These are phyloP conservation scores for Alopecurus myosuroides DNA, from an alignment of 176 grass and related monocot species.

Conservation along the genomic window DNA sequence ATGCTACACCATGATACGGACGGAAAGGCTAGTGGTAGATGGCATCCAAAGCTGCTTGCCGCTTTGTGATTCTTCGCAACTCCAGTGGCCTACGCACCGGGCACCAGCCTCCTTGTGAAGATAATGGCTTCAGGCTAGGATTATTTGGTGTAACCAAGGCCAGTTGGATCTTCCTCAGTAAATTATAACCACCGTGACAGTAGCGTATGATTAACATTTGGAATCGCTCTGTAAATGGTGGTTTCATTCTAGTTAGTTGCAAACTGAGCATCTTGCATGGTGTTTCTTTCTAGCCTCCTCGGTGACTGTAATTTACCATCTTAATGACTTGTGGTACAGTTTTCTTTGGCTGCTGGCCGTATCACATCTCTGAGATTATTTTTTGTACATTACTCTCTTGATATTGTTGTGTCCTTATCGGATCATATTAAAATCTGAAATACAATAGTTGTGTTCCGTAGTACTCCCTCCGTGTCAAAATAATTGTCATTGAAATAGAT, in stretches of 20 bases:
- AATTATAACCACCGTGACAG: background rate
- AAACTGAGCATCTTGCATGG: background rate
- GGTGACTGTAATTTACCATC: background rate
- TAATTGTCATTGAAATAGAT: too few relatives aligned
- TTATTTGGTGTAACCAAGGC: background rate
- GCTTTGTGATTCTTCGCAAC: background rate
- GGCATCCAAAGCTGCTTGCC: background rate
- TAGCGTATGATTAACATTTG: background rate
- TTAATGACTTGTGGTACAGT: background rate
- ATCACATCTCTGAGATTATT: too few relatives aligned
- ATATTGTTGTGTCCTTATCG: too few relatives aligned
- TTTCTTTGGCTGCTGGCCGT: background rate
- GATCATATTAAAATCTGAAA: too few relatives aligned
- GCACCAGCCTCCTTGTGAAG: background rate
- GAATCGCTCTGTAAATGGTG: background rate
- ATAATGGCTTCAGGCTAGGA: background rate
- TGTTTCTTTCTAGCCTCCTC: background rate
- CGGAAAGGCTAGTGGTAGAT: background rate
- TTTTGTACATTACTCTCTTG: too few relatives aligned
- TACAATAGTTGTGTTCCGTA: too few relatives aligned
- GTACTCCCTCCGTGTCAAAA: too few relatives aligned
- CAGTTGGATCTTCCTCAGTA: background rate
- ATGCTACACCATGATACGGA: background rate
- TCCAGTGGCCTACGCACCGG: background rate
- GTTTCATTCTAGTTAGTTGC: background rate